Percentiles rank a stretch among this genome's conserved stretches.
phyloP scores from a whole-genome alignment of 345 rosid genomes.

The Nasturtium officinale region DNA sequence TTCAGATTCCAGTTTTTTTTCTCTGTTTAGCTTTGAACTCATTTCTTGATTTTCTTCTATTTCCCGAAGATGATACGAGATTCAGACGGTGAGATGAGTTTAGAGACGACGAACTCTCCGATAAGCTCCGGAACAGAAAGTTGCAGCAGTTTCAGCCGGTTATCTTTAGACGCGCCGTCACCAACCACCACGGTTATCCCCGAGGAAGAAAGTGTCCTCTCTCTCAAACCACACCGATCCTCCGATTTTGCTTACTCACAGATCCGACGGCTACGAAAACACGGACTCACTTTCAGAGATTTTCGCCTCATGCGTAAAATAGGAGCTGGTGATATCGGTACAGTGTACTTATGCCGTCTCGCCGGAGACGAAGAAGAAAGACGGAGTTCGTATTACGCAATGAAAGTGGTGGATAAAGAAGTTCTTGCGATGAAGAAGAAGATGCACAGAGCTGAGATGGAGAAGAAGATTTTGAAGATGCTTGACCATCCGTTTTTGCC shows the following conservation, averaged over 20 bases:
- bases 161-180: constrained; percentile 68
- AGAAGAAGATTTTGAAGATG: constrained; percentile 78
- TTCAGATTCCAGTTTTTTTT: neutral
- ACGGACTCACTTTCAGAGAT: constrained; percentile 65
- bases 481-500: constrained; percentile 95
- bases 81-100: constrained; percentile 53
- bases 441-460: constrained; percentile 78
- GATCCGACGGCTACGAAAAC: constrained; percentile 55
- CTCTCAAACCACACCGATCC: constrained; percentile 77
- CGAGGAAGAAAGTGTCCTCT: constrained; percentile 43
- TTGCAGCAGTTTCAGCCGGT: constrained; percentile 69
- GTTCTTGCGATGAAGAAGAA: constrained; percentile 73
- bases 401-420: constrained; percentile 93
- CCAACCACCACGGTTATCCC: constrained; percentile 45
- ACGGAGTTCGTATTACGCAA: constrained; percentile 53
- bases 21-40: neutral
- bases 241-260: constrained; percentile 82
- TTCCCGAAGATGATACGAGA: constrained; percentile 36
- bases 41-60: neutral
- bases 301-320: constrained; percentile 69
- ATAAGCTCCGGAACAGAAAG: constrained; percentile 78
- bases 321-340: constrained; percentile 92
- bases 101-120: constrained; percentile 57
- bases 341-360: constrained; percentile 82
- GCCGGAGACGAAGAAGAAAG: constrained; percentile 29